Evolutionary conservation across 768 basidiomycete species (phyloP), one percentile per base, ranked within the genome.

Genomic region (Serendipita indica): DNA sequence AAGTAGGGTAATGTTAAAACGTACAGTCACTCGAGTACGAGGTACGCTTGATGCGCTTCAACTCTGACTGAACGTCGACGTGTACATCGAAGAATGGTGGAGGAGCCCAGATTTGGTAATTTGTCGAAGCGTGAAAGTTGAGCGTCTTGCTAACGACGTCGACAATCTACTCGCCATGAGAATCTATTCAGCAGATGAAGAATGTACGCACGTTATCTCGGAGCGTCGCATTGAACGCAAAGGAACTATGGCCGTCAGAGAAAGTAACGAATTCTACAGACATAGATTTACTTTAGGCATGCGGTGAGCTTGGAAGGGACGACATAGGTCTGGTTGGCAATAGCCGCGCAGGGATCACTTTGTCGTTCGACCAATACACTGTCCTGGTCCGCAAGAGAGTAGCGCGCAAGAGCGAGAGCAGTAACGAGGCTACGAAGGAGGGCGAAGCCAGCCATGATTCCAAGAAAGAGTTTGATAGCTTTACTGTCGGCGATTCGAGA

Each of bases 51-150:
- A 80, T 79, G 39, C 76, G 71, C 4, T 71, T 73, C 39, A 82
- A 67, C 65, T 80, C 79, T 12, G 67, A 71, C 16, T 72, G 66
- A 10, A 82, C 63, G 63, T 83, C 75, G 63, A 80, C 79, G 59
- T 81, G 79, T 4, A 82, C 79, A 59, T 80, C 78, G 2, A 72
- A 65, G 64, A 79, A 82, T 3, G 80, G 80, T 20, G 67, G 64
- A 0, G 79, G 79, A 1, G 80, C 80, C 57, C 71, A 69, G 39
- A 78, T 72, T 66, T 81, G 75, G 60, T 81, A 82, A 69, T 80
- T 81, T 25, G 77, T 74, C 2, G 80, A 81, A 0, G 80, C 78
- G 64, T 82, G 81, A 64, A 83, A 81, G 13, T 77, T 74, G 6
- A 81, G 66, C 0, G 78, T 78, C 65, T 77, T 80, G 63, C 73